A percentile compares a stretch with the other conserved stretches of the same genome.
These are phyloP conservation scores for Neostapfia colusana DNA, from an alignment of 176 grass and related monocot species.

Conservation along the genomic window DNA sequence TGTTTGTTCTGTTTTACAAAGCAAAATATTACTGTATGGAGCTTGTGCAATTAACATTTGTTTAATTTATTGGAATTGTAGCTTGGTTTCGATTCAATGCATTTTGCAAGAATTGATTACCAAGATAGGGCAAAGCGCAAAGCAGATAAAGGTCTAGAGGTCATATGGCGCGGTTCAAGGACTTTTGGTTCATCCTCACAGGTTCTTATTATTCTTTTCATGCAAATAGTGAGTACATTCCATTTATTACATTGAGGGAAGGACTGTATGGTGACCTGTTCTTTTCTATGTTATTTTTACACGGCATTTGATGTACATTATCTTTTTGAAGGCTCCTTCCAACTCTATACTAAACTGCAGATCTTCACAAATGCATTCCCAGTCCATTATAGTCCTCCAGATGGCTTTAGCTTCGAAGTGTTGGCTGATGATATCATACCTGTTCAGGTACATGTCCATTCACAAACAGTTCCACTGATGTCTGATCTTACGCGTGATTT, in stretches of 20 bases:
- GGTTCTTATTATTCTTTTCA: conserved; percentile 45
- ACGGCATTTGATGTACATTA: too few relatives aligned
- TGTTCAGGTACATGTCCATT: conserved; percentile 64
- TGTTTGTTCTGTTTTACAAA: conserved; percentile 1
- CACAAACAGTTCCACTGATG: conserved; percentile 7
- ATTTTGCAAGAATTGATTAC: conserved; percentile 98
- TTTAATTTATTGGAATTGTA: conserved; percentile 42
- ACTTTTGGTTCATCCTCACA: conserved; percentile 86
- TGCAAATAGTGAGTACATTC: not conserved
- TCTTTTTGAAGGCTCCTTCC: not conserved
- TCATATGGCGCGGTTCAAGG: conserved; percentile 89
- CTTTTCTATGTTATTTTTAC: too few relatives aligned
- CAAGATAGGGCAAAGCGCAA: conserved; percentile 76
- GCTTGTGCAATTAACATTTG: conserved; percentile 5
- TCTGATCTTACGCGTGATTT: conserved; percentile 18
- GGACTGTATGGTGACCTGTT: too few relatives aligned
- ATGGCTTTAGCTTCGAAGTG: conserved; percentile 81
- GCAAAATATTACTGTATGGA: conserved; percentile 13
- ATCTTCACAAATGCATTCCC: conserved; percentile 94
- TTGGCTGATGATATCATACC: conserved; percentile 52
- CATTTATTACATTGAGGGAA: conserved; percentile 4
- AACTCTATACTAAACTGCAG: conserved; percentile 50
- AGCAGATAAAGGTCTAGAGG: conserved; percentile 73
- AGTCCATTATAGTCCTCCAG: conserved; percentile 90
- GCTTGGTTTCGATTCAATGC: conserved; percentile 89